Evolutionary conservation across 176 grass and related monocot genomes (phyloP), one percentile per base, ranked within the genome.

Genomic region (Carex myosuroides): DNA sequence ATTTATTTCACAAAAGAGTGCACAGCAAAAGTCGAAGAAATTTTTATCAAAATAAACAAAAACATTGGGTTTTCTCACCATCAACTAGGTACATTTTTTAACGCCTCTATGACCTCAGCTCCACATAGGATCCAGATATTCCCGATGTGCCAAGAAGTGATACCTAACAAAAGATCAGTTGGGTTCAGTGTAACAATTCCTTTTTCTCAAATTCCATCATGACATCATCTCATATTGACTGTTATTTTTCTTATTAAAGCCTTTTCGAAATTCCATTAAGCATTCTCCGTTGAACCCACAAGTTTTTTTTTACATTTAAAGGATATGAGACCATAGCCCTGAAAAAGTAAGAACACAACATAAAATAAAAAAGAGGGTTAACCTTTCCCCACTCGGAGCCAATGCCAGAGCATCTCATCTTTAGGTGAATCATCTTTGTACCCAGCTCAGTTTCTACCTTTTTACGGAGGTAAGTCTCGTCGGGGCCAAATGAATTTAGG

Each of bases 381-480:
- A 99, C 93, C 96, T 88, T 92, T 57, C 93, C 91, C 96, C 96
- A 95, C 79, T 99, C 96, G 3, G 93, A 90, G 61, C 93, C 93
- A 83, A 99, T 93, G 58, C 91, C 91, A 79, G 85, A 90, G 89
- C 96, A 99, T 86, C 93, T 89, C 96, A 99, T 99, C 78, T 95
- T 99, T 79, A 99, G 76, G 81, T 99, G 96, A 86, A 99, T 99
- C 93, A 99, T 89, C 92, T 95, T 95, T 70, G 91, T 99, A 53
- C 93, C 93, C 76, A 99, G 80, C 80, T 99, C 96, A 85, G 87
- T 90, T 88, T 99, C 96, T 54, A 99, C 89, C 58, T 99, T 99
- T 86, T 95, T 95, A 62, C 64, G 76, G 85, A 99, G 86, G 84
- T 90, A 95, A 32, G 80, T 29, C 55, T 99, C 96, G 3, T 93